Base-by-base conservation (phyloP, 495 filamentous ascomycete species). In the Cryomyces antarcticus region DNA sequence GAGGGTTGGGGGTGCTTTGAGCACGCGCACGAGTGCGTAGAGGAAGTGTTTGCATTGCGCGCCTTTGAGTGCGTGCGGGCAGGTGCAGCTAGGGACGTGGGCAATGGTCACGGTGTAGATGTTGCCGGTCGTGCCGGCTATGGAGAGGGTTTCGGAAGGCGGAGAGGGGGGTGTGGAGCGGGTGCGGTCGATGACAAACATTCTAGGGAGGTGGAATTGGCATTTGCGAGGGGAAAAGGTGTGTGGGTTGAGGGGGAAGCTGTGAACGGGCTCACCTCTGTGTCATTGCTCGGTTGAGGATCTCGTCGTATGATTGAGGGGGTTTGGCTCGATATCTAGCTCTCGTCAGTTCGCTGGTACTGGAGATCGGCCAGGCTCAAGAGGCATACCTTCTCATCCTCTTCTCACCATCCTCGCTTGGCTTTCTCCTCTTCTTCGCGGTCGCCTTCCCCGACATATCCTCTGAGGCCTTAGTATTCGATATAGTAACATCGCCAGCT, bases 1-100 rank as follows among this genome's bases (percentile, higher is more conserved):
- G 6, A 81, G 63, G 31, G 81, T 52, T 13, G 50, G 52, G 3
- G 70, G 72, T 4, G 72, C 78, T 49, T 72, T 78, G 36, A 86
- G 67, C 9, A 77, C 77, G 11, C 71, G 68, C 6, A 71, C 60
- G 35, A 85, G 60, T 36, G 80, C 75, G 50, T 78, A 80, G 43
- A 71, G 56, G 34, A 80, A 73, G 49, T 82, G 77, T 53, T 88
- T 88, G 69, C 82, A 88, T 48, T 83, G 77, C 44, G 80, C 72
- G 9, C 73, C 70, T 29, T 69, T 65, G 28, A n/a, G 42, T 5
- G 57, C 62, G 55, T 80, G 72, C 0, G 79, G 78, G 55, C 82
- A 86, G 36, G 64, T 63, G 57, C 83, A 92, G n/a, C 37, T 56
- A 0, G 80, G 80, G 33, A 65, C 51, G 28, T 67, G 62, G 45